Conservation (phyloP, 305 asterid genomes). For the Fraxinus floribunda region DNA sequence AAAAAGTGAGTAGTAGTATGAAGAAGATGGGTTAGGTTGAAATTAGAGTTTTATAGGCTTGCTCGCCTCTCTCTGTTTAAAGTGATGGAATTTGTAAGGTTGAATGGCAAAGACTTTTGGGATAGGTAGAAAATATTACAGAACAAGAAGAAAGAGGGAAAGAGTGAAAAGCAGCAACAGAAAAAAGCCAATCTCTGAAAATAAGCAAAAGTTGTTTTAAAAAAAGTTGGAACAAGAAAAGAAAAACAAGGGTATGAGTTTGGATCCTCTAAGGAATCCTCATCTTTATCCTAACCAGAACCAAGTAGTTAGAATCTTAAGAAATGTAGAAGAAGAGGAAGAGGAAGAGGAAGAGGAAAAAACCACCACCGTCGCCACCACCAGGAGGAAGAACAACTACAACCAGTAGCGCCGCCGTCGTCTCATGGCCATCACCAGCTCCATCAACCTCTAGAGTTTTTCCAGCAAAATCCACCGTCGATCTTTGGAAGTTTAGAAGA, state of each 20-base stretch:
- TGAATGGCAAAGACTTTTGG: no score
- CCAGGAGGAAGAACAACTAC: not conserved
- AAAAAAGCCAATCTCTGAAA: not conserved
- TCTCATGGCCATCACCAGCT: not conserved
- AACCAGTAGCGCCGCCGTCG: constrained; percentile 9
- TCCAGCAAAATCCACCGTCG: constrained; percentile 30
- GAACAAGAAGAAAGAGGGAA: no score
- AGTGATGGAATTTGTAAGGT: no score
- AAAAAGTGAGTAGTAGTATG: no score
- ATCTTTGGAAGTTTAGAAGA: constrained; percentile 18
- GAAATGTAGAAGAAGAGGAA: constrained; percentile 34
- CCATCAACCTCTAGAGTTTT: constrained; percentile 1
- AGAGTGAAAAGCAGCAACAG: constrained; percentile 1
- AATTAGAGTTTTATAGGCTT: no score
- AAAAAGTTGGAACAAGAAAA: constrained; percentile 57
- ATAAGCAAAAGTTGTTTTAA: constrained; percentile 17
- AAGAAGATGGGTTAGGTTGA: no score
- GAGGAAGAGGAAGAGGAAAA: no score
- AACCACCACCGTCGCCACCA: constrained; percentile 14
- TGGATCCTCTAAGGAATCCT: constrained; percentile 75
- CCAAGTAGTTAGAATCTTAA: constrained; percentile 16
- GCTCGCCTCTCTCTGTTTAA: no score
- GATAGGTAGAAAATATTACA: no score
- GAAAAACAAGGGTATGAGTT: constrained; percentile 51
- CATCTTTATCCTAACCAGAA: constrained; percentile 33